These are phyloP conservation scores for Epichloe uncinata DNA, from an alignment of 2,329 filamentous ascomycete genomes.

Conservation along the genomic window DNA sequence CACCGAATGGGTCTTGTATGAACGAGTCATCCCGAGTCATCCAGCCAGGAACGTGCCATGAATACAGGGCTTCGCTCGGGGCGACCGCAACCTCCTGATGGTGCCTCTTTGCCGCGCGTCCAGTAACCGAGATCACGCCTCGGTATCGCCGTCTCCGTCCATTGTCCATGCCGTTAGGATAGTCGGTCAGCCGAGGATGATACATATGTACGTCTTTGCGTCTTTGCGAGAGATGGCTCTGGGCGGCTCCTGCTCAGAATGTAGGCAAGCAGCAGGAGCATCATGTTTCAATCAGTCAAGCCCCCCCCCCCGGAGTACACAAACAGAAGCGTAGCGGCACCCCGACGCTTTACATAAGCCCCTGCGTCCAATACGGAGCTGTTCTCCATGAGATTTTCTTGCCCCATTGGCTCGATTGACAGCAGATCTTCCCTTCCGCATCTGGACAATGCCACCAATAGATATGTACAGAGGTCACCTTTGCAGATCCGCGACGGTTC, in stretches of 20 bases:
- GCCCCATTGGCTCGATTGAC: neutral
- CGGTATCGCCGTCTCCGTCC: slow-evolving; percentile 3
- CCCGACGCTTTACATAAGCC: neutral
- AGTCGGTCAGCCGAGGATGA: neutral
- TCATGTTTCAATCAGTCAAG: neutral
- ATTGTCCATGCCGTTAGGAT: neutral
- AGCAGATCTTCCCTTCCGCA: neutral
- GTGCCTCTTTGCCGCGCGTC: neutral
- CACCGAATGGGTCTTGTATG: no score
- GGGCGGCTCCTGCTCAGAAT: neutral
- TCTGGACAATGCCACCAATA: neutral
- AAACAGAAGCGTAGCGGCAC: no score
- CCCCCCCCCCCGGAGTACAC: no score
- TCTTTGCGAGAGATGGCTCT: no score
- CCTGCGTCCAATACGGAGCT: no score
- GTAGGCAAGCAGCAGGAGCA: neutral
- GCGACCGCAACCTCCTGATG: neutral
- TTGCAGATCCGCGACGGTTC: neutral
- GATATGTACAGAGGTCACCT: neutral
- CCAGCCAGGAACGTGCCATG: no score
- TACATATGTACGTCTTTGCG: neutral
- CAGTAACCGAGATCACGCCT: slow-evolving; percentile 2
- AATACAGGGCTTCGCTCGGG: slow-evolving; percentile 4
- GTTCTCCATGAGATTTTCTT: no score
- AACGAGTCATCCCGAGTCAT: no score